Percentiles rank a stretch among this genome's conserved stretches.
phyloP scores from a whole-genome alignment of 495 filamentous ascomycete genomes.

The Penicillium egyptiacum region DNA sequence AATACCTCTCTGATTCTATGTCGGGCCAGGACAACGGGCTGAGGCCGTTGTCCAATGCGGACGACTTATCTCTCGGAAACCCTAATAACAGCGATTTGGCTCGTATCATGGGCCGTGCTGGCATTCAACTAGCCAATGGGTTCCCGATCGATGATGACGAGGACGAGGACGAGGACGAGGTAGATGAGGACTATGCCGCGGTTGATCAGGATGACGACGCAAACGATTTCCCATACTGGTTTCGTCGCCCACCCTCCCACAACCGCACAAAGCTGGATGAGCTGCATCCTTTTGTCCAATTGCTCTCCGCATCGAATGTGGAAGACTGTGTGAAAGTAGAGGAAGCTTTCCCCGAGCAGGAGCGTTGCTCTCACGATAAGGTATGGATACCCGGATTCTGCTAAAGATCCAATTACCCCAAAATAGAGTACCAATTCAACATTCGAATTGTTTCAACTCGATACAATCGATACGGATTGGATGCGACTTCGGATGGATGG shows the following conservation, averaged over 20 bases:
- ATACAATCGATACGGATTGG: too few relatives aligned
- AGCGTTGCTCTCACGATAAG: constrained; percentile 79
- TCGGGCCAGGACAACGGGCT: constrained; percentile 29
- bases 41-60: constrained; percentile 37
- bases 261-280: constrained; percentile 49
- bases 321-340: constrained; percentile 78
- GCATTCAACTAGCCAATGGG: constrained; percentile 36
- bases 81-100: constrained; percentile 36
- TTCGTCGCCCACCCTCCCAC: constrained; percentile 42
- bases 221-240: constrained; percentile 46
- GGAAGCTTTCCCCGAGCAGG: constrained; percentile 68
- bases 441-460: too few relatives aligned
- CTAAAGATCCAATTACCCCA: not conserved
- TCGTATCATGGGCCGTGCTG: constrained; percentile 35
- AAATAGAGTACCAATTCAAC: not conserved
- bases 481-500: not conserved
- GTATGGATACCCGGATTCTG: constrained; percentile 46
- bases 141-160: constrained; percentile 42
- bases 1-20: constrained; percentile 33
- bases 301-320: constrained; percentile 69
- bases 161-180: constrained; percentile 43
- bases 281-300: constrained; percentile 67
- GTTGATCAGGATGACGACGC: constrained; percentile 47
- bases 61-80: constrained; percentile 32
- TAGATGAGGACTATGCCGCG: constrained; percentile 45